Evolutionary conservation across 2,329 filamentous ascomycete species (phyloP).

Genomic region (Fusarium longipes): DNA sequence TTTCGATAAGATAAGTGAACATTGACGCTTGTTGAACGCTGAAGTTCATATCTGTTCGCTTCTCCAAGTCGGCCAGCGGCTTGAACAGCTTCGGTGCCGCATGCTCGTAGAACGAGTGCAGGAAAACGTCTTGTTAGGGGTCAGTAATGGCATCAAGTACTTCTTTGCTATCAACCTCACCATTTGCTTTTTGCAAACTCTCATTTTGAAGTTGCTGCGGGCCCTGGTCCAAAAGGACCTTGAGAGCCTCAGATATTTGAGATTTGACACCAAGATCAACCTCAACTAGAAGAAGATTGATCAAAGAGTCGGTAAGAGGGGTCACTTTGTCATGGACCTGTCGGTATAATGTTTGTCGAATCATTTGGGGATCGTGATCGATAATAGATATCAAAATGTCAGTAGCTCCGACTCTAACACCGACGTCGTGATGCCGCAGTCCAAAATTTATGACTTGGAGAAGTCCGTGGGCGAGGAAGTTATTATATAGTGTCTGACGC

Average conservation of each 20-base stretch:
- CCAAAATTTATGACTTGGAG: slow-evolving; percentile 93
- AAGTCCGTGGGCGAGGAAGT: slow-evolving; percentile 88
- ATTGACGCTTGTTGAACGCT: slow-evolving; percentile 87
- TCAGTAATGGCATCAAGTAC: slow-evolving; percentile 65
- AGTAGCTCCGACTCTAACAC: slow-evolving; percentile 89
- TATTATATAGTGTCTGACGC: slow-evolving; percentile 85
- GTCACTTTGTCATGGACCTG: slow-evolving; percentile 88
- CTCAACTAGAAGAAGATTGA: slow-evolving; percentile 90
- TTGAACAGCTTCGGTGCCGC: slow-evolving; percentile 88
- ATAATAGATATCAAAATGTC: slow-evolving; percentile 95
- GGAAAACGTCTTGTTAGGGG: slow-evolving; percentile 85
- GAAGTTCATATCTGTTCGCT: slow-evolving; percentile 75
- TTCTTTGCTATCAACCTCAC: slow-evolving; percentile 74
- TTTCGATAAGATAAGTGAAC: slow-evolving; percentile 90
- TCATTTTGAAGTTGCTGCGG: slow-evolving; percentile 60
- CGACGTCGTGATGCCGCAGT: slow-evolving; percentile 83
- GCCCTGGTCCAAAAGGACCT: slow-evolving; percentile 85
- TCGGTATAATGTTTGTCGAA: slow-evolving; percentile 91
- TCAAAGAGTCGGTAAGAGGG: slow-evolving; percentile 89
- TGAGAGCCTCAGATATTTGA: slow-evolving; percentile 94
- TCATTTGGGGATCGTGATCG: slow-evolving; percentile 94
- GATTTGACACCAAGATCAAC: slow-evolving; percentile 94
- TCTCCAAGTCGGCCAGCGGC: slow-evolving; percentile 84
- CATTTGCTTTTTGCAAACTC: slow-evolving; percentile 70
- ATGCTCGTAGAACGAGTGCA: slow-evolving; percentile 89